phyloP scores from a whole-genome alignment of 805 yeast genomes.

The Saccharomycopsis sp. region DNA sequence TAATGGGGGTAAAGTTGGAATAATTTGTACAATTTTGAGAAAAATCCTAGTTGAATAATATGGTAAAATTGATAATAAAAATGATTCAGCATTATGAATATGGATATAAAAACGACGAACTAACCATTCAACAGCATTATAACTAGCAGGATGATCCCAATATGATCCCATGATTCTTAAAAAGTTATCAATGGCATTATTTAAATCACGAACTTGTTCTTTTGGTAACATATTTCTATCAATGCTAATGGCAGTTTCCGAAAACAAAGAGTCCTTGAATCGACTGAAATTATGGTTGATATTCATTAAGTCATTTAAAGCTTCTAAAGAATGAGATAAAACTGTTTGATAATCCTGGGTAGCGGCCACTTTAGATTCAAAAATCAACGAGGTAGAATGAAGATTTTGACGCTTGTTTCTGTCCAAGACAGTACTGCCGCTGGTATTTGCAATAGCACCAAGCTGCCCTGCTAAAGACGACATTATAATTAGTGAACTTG shows the following conservation, averaged over 20 bases:
- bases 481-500: no score
- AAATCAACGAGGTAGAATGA: slow-evolving; percentile 82
- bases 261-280: slow-evolving; percentile 66
- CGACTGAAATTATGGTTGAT: slow-evolving; percentile 67
- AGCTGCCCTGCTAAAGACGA: slow-evolving; percentile 72
- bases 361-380: slow-evolving; percentile 82
- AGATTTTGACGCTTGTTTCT: slow-evolving; percentile 77
- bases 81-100: slow-evolving; percentile 62
- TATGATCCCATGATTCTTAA: slow-evolving; percentile 40
- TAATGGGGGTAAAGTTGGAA: slow-evolving; percentile 65
- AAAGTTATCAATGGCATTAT: slow-evolving; percentile 66
- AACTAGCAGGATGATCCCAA: slow-evolving; percentile 62
- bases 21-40: slow-evolving; percentile 61
- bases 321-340: slow-evolving; percentile 60
- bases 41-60: slow-evolving; percentile 68
- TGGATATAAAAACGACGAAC: slow-evolving; percentile 85
- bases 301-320: slow-evolving; percentile 58
- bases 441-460: slow-evolving; percentile 51
- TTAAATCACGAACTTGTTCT: slow-evolving; percentile 67
- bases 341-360: slow-evolving; percentile 86
- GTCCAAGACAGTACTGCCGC: slow-evolving; percentile 69
- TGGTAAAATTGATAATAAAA: slow-evolving; percentile 70
- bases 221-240: slow-evolving; percentile 77
- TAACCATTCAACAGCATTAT: slow-evolving; percentile 89
- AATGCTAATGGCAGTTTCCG: slow-evolving; percentile 66